These are phyloP conservation scores for Flaveria floridana DNA, from an alignment of 140 eudicot genomes.

Conservation along the genomic window DNA sequence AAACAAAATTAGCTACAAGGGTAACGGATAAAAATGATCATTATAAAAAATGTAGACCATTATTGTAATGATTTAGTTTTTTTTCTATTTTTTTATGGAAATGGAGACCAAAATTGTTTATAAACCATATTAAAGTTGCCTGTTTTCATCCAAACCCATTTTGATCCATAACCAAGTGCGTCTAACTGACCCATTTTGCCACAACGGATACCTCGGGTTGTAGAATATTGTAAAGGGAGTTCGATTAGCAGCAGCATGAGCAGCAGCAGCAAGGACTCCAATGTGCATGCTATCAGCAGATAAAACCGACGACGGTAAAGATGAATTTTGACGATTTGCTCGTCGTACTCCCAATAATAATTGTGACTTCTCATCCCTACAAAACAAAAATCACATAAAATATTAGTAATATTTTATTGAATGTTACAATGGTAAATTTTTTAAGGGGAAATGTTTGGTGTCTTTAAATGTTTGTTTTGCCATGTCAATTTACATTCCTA, in stretches of 20 bases:
- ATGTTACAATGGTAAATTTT: background rate
- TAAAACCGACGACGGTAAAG: slow-evolving; percentile 91
- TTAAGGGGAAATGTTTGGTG: slow-evolving; percentile 13
- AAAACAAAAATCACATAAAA: background rate
- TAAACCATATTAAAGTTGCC: background rate
- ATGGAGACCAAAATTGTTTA: background rate
- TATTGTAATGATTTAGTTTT: background rate
- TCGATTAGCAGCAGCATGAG: slow-evolving; percentile 92
- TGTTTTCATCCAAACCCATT: background rate
- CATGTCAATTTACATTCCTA: slow-evolving; percentile 20
- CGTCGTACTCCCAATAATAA: slow-evolving; percentile 86
- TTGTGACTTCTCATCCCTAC: slow-evolving; percentile 89
- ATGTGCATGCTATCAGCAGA: slow-evolving; percentile 99
- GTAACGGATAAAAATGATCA: background rate
- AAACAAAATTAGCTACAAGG: slow-evolving; percentile 1
- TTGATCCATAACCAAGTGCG: background rate
- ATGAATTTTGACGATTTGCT: slow-evolving; percentile 86
- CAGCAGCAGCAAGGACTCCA: slow-evolving; percentile 99
- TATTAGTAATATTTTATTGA: background rate
- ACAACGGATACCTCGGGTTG: slow-evolving; percentile 72
- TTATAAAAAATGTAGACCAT: background rate
- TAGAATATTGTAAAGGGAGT: slow-evolving; percentile 84
- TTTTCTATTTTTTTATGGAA: background rate
- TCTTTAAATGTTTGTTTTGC: slow-evolving; percentile 23
- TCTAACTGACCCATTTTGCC: slow-evolving; percentile 3